Percentiles rank a stretch among this genome's conserved stretches.
phyloP scores from a whole-genome alignment of 805 yeast genomes.

The Starmerella bacillaris region DNA sequence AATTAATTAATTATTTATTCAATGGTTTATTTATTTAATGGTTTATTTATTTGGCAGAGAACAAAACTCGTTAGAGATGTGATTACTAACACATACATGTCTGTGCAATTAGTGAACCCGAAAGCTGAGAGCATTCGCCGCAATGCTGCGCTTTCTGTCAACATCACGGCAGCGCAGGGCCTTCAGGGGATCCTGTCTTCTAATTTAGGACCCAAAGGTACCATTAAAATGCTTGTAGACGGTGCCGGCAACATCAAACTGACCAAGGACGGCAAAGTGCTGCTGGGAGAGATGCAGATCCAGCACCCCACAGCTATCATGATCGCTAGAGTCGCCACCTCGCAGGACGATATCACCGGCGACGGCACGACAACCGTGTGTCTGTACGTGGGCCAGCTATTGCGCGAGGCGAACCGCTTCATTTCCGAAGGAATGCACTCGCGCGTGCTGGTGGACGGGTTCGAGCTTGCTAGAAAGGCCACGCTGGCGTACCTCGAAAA shows the following conservation, averaged over 20 bases:
- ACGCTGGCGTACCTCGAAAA: constrained; percentile 49
- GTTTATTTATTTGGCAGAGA: not conserved
- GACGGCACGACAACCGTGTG: constrained; percentile 97
- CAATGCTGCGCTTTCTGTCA: constrained; percentile 86
- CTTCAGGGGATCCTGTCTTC: constrained; percentile 80
- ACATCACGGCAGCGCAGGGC: constrained; percentile 92
- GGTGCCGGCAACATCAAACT: constrained; percentile 91
- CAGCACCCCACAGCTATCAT: constrained; percentile 77
- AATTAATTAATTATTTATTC: not conserved
- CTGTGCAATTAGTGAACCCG: constrained; percentile 75
- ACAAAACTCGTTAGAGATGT: not conserved
- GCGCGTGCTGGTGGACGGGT: constrained; percentile 83
- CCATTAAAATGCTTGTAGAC: constrained; percentile 87
- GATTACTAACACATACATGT: constrained; percentile 8
- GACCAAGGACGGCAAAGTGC: constrained; percentile 92
- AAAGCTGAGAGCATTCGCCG: constrained; percentile 95
- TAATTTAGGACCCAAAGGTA: constrained; percentile 92
- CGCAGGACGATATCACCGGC: constrained; percentile 98
- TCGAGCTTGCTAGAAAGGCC: constrained; percentile 71
- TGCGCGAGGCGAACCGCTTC: constrained; percentile 86
- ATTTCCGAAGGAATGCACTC: constrained; percentile 93
- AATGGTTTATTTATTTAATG: not conserved
- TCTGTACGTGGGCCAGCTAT: constrained; percentile 78
- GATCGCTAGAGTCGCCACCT: constrained; percentile 91
- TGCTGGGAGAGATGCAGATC: constrained; percentile 90